Evolutionary conservation across 495 filamentous ascomycete species (phyloP), one percentile per base, ranked within the genome.

Genomic region (Penicillium daleae): DNA sequence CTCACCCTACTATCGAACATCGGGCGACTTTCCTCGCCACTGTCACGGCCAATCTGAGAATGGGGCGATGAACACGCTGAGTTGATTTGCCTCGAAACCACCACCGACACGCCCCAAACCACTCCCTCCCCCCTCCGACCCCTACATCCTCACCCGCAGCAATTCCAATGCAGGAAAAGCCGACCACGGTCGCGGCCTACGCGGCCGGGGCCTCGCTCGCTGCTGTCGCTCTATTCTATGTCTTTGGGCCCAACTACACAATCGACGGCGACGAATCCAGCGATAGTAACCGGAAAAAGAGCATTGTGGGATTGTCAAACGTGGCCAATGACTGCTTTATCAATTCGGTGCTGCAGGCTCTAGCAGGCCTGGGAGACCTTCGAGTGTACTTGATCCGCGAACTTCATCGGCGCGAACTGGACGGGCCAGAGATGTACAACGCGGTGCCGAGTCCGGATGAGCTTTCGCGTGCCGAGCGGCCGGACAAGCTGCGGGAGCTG

Each of bases 291-390:
- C 86, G 91, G 52, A 96, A 94, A 77, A 93, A 92, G 72, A 90
- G 90, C 61, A 89, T 93, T 48, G 93, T 99, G 22, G 95, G 95
- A 46, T 83, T 99, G 27, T 81, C 82, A 17, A 99, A 99, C 69
- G 85, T 92, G 4, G 96, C 93, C 60, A 98, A 98, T 79, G 96
- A 99, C 76, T 99, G 95, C 80, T 99, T 98, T 80, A 97, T 99
- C 80, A 99, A 99, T 76, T 97, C 93, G 24, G 90, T 96, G 24
- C 84, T 98, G 35, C 95, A 99, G 77, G 92, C 92, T 0, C 82
- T 99, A 21, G 94, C 96, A n/a, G 95, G 95, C 1, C 82, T 98
- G n/a, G 90, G 89, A 4, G 92, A 98, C 66, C 82, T 99, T 65
- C 89, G 96, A 27, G 74, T 92, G 35, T 98, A 97, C 70, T 78